Base-by-base conservation (phyloP, 2,329 filamentous ascomycete species). In the Cryphonectria parasitica region DNA sequence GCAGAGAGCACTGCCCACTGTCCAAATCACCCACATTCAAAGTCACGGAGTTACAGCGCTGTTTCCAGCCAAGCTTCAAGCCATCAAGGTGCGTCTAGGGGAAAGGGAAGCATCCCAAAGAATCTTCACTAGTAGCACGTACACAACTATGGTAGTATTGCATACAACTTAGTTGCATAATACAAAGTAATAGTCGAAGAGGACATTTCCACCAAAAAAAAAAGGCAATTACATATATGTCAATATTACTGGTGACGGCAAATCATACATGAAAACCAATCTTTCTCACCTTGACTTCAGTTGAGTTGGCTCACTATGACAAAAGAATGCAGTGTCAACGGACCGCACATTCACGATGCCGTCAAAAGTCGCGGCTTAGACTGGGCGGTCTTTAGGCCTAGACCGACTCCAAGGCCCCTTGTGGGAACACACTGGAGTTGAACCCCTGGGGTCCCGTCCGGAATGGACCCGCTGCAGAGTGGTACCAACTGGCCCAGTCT, bases 401-500 rank as follows among this genome's bases (percentile, higher is more conserved):
- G 64, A 41, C 64, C 49, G 64, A 36, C 25, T 31, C 15, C 7
- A 49, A 19, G 54, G 54, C 13, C n/a, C n/a, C 31, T 66, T 34
- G 22, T 49, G 45, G 45, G 45, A 49, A 49, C 45, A 49, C 8
- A 22, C 19, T 17, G 52, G 66, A 43, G 54, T 49, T n/a, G 36
- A 58, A 68, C 66, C 41, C 66, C 52, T 68, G 62, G 31, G 58
- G 39, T 63, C 66, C 34, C 61, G 66, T 63, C 62, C 25, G 66
- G 62, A 39, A 52, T 36, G 52, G 66, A 60, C 36, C 61, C 54
- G 34, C 66, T 62, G 61, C 15, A 58, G 45, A 28, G 22, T 25
- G 49, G 25, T n/a, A 25, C 52, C 13, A 2, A 17, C 25, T 54
- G 49, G 49, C n/a, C 31, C 43, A 8, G 43, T 45, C 43, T 45